Base-by-base conservation (phyloP, 2,329 filamentous ascomycete species). In the Sarocladiaceae sp. region DNA sequence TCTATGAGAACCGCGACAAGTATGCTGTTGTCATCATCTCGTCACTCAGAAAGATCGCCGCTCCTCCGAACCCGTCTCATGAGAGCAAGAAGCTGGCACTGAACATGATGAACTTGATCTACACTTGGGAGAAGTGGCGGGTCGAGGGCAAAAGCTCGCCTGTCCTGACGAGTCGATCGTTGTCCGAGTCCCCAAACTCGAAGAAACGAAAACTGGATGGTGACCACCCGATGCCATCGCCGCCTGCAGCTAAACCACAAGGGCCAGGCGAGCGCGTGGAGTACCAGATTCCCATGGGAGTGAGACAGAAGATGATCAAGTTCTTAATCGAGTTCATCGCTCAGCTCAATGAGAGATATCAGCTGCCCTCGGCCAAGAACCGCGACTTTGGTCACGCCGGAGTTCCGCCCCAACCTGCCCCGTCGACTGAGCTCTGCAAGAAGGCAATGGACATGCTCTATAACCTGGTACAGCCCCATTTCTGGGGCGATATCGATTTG, bases 301-400 rank as follows among this genome's bases (percentile, higher is more conserved):
- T 88, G 51, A 83, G 92, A 18, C 80, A 85, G 39, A 87, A 90
- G 67, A 87, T 99, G 74, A 80, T 97, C 46, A 97, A 96, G 69
- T 99, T 97, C 63, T 80, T 99, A 28, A 88, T 97, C 26, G 89
- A 94, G 55, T 97, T 97, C 68, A 96, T 97, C 59, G 92, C 91
- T 1, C 88, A 90, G 49, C 77, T 97, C 20, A 87, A 88, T 17
- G 94, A 97, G 68, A 83, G 92, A 29, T 97, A 88, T 65, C 84
- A 85, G 18, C 80, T 91, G 20, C 86, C 86, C 13, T 88, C 87
- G 20, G 78, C 82, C 13, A 87, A 85, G 60, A 77, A 83, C 37
- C 80, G 83, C 47, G 83, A 87, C 37, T 59, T 74, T 12, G 63
- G 47, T 20, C 31, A 50, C 13, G 28, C 26, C 4, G 44, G 44